A percentile compares a stretch with the other conserved stretches of the same genome.
Conservation (phyloP, 208 protist genomes). For the Leishmania aethiopica region DNA sequence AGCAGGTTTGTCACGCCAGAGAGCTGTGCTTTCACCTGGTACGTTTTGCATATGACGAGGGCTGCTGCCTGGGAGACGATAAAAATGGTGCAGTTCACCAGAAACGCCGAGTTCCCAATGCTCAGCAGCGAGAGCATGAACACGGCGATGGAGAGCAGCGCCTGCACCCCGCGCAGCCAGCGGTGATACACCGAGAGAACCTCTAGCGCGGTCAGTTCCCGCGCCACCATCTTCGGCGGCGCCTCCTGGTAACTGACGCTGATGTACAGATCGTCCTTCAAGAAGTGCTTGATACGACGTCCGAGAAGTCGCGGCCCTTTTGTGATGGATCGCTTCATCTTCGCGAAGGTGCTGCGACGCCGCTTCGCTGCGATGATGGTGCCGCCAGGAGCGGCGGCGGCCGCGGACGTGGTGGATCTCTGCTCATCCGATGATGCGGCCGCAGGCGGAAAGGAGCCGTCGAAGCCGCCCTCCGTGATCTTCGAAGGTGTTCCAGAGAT, state of each 20-base stretch:
- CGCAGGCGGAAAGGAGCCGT: not conserved
- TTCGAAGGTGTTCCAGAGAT: not conserved
- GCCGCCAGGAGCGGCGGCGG: slow-evolving; percentile 3
- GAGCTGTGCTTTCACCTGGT: slow-evolving; percentile 70
- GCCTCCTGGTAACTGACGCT: slow-evolving; percentile 54
- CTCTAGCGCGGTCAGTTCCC: slow-evolving; percentile 58
- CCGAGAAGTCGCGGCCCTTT: slow-evolving; percentile 63
- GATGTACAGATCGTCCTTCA: slow-evolving; percentile 70
- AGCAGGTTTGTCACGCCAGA: slow-evolving; percentile 64
- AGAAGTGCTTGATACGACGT: slow-evolving; percentile 66
- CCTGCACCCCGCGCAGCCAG: slow-evolving; percentile 74
- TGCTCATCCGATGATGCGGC: not conserved
- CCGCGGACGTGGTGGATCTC: not conserved
- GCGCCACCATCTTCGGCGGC: slow-evolving; percentile 44
- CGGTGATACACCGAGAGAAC: slow-evolving; percentile 66
- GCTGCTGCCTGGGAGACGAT: slow-evolving; percentile 42
- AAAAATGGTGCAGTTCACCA: slow-evolving; percentile 73
- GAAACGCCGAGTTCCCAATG: slow-evolving; percentile 25
- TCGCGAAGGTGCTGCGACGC: slow-evolving; percentile 19
- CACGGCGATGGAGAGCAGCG: slow-evolving; percentile 58
- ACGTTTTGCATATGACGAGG: slow-evolving; percentile 64
- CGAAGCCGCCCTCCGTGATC: not conserved
- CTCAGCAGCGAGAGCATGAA: slow-evolving; percentile 59
- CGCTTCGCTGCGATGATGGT: slow-evolving; percentile 15
- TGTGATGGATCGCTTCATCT: slow-evolving; percentile 43